A percentile compares a stretch with the other conserved stretches of the same genome.
Conservation (phyloP, 2,329 filamentous ascomycete species). For the Alternaria arbusti region DNA sequence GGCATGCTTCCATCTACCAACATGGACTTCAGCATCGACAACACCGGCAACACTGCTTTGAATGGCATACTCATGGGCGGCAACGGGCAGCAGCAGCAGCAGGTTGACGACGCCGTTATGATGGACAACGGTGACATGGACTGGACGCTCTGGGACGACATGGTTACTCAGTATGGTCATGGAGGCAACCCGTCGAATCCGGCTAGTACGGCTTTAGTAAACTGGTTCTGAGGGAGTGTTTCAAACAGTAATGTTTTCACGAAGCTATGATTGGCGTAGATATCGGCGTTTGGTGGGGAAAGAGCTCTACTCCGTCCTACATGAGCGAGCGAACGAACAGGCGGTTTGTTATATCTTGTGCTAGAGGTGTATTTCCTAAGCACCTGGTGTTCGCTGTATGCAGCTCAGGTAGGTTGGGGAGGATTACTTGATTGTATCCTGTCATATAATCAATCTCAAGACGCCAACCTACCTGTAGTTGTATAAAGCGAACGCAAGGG, state of each 20-base stretch:
- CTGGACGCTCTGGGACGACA: conserved; percentile 58
- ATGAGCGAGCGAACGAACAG: background rate
- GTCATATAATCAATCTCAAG: too few relatives aligned
- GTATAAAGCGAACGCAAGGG: background rate
- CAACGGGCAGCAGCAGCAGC: conserved; percentile 1
- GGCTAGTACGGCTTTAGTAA: conserved; percentile 21
- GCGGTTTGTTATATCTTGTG: background rate
- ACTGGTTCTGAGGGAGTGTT: conserved; percentile 29
- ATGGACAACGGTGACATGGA: conserved; percentile 52
- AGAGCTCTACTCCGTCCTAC: background rate
- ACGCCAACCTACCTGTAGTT: background rate
- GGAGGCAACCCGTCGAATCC: conserved; percentile 37
- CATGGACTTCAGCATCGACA: conserved; percentile 19
- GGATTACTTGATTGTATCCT: too few relatives aligned
- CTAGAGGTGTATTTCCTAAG: background rate
- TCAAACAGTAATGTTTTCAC: background rate
- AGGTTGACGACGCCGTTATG: conserved; percentile 23
- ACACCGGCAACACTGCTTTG: conserved; percentile 14
- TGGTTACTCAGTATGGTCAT: conserved; percentile 55
- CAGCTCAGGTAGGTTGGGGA: background rate
- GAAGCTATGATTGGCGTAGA: background rate
- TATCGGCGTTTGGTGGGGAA: background rate
- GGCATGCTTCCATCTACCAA: conserved; percentile 30
- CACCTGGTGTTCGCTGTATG: background rate
- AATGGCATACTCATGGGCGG: background rate